Base-by-base conservation (phyloP, 441 rosid species). In the Pelargonium australe region DNA sequence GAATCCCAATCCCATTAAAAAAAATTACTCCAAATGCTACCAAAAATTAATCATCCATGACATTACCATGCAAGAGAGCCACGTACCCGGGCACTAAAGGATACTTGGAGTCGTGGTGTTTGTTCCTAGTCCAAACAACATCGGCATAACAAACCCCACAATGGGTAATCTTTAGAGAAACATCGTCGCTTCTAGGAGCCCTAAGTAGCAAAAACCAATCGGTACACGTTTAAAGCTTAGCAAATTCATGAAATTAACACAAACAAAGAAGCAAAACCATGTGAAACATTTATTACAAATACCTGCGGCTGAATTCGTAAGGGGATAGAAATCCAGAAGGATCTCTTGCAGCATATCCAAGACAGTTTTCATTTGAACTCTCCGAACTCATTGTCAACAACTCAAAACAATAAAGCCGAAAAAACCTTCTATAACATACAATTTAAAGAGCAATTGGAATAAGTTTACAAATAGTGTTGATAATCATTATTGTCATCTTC, bases 111-210 rank as follows among this genome's bases (percentile, higher is more conserved):
- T 85, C 79, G n/a, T 82, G 87, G 47, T 25, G 78, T 70, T 69
- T 57, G 84, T 91, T 94, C 76, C 82, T 79, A 23, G 90, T 84
- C 96, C 94, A 87, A 65, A 77, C 49, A 68, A 84, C 83, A 81
- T 94, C 99, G 66, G 95, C 94, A 78, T 87, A 86, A 79, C 99
- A 94, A 62, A 94, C 75, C 66, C 99, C 97, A 74, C 96, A 94
- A 69, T 94, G 96, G 0, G 96, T 94, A 68, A 94, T 94, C n/a
- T 78, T 80, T 31, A 94, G 11, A 2, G 87, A 89, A 74, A 94
- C 82, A 73, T 91, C 99, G 45, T 91, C 87, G 9, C 31, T 80
- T 55, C 83, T 76, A 49, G 85, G 71, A 51, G 84, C 55, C 88
- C 97, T 94, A 79, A 60, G 82, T 47, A 49, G 10, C 6, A n/a